phyloP scores from a whole-genome alignment of 768 basidiomycete species.

The Strobilomyces echinocephalus region DNA sequence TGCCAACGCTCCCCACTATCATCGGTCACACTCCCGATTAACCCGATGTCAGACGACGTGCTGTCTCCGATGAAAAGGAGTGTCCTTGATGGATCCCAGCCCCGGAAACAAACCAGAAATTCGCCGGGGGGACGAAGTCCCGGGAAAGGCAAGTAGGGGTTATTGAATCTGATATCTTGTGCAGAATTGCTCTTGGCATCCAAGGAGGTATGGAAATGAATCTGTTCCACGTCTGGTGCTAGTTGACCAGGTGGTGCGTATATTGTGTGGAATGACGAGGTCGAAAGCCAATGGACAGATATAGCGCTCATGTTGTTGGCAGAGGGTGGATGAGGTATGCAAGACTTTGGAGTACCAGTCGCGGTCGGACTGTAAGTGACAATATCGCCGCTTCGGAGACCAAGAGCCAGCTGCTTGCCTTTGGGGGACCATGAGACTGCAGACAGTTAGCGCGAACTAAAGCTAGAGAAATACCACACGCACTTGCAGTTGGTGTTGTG shows the following conservation, averaged over 20 bases:
- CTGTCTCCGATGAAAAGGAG: constrained; percentile 47
- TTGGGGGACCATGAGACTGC: constrained; percentile 83
- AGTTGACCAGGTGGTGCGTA: constrained; percentile 46
- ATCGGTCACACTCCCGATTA: constrained; percentile 34
- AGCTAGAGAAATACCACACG: constrained; percentile 21
- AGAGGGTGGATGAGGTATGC: constrained; percentile 53
- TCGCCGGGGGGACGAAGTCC: constrained; percentile 44
- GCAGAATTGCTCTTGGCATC: constrained; percentile 39
- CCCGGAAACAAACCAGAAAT: constrained; percentile 35
- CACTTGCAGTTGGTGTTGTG: constrained; percentile 56
- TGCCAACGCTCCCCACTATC: constrained; percentile 37
- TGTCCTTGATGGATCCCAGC: constrained; percentile 42
- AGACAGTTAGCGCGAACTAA: constrained; percentile 6
- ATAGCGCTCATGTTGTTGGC: constrained; percentile 42
- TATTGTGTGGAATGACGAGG: constrained; percentile 62
- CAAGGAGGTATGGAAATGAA: constrained; percentile 37
- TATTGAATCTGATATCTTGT: constrained; percentile 36
- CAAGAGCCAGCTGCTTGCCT: constrained; percentile 79
- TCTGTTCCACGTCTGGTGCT: constrained; percentile 37
- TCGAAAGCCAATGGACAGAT: constrained; percentile 63
- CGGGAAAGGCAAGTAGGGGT: constrained; percentile 41
- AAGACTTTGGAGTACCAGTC: constrained; percentile 49
- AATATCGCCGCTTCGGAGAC: constrained; percentile 65
- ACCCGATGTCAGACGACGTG: constrained; percentile 47
- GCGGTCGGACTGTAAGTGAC: constrained; percentile 59